Conservation (phyloP, 805 yeast genomes). For the Barnettozyma populi region DNA sequence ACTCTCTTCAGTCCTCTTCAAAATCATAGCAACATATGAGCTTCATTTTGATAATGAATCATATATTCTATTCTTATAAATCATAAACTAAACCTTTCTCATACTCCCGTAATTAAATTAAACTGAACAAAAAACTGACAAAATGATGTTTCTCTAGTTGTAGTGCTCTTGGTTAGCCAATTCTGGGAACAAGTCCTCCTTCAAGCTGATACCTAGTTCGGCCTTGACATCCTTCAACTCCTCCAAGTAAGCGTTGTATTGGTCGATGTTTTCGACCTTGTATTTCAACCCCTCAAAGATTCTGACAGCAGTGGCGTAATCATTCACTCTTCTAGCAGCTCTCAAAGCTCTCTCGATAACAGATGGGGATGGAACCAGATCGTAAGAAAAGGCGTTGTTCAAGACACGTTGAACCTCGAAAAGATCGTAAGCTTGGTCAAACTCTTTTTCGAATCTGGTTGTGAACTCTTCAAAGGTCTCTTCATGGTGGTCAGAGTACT, state of each 20-base stretch:
- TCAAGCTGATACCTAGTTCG: constrained; percentile 88
- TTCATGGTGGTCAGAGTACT: constrained; percentile 77
- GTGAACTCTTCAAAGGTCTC: constrained; percentile 96
- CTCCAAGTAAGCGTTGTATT: constrained; percentile 92
- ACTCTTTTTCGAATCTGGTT: constrained; percentile 84
- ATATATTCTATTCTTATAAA: constrained; percentile 7
- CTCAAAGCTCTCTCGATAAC: constrained; percentile 92
- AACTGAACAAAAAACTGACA: constrained; percentile 4
- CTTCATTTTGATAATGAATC: constrained; percentile 4
- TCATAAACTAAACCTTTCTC: constrained; percentile 7
- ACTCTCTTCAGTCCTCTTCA: neutral
- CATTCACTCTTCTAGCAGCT: constrained; percentile 98
- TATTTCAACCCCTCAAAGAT: constrained; percentile 95
- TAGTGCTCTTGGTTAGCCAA: constrained; percentile 20
- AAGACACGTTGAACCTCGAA: constrained; percentile 90
- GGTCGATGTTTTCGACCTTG: constrained; percentile 92
- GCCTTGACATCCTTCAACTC: constrained; percentile 88
- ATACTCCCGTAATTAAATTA: constrained; percentile 1
- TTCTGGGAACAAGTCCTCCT: constrained; percentile 74
- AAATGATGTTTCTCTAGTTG: constrained; percentile 14
- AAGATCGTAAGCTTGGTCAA: constrained; percentile 86
- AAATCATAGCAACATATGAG: constrained; percentile 5
- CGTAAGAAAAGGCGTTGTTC: constrained; percentile 97
- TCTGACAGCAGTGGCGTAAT: constrained; percentile 97
- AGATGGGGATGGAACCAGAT: constrained; percentile 95